Conservation (phyloP, 2,329 filamentous ascomycete genomes). For the Drechslerella coelobrocha region DNA sequence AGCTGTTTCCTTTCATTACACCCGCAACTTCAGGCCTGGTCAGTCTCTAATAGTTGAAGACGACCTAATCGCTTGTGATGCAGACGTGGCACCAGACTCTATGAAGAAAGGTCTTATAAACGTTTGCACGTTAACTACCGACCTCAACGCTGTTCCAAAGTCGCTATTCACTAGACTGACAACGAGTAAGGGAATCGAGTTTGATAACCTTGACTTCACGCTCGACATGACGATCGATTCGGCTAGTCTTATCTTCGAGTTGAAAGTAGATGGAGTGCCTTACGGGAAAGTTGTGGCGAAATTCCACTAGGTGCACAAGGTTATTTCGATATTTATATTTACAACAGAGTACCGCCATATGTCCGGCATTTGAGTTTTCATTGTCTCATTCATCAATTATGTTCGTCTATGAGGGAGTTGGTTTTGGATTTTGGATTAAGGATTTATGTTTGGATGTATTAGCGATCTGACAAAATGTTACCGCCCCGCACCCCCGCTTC, state of each 20-base stretch:
- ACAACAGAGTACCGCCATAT: background rate
- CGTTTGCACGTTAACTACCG: conserved; percentile 81
- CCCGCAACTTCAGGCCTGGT: conserved; percentile 79
- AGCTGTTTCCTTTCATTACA: conserved; percentile 83
- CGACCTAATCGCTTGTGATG: conserved; percentile 77
- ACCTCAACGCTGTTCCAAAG: conserved; percentile 76
- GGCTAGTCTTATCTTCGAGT: conserved; percentile 76
- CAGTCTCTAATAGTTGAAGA: conserved; percentile 80
- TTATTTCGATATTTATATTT: conserved; percentile 4
- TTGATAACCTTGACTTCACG: conserved; percentile 81
- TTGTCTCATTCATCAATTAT: conserved; percentile 2
- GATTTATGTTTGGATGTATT: conserved; percentile 48
- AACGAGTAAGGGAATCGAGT: conserved; percentile 79
- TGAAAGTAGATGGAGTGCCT: conserved; percentile 77
- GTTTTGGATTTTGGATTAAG: conserved; percentile 23
- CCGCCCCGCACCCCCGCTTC: background rate
- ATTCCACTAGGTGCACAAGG: conserved; percentile 67
- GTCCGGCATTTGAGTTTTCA: conserved; percentile 9
- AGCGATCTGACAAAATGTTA: conserved; percentile 23
- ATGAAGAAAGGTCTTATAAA: conserved; percentile 70
- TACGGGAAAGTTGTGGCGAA: conserved; percentile 80
- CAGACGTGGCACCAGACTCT: conserved; percentile 69
- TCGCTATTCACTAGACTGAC: conserved; percentile 76
- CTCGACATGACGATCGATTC: conserved; percentile 83
- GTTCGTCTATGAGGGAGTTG: conserved; percentile 35